Evolutionary conservation across 371 early-diverging fungal genomes (phyloP).

Genomic region (Dichotomocladium elegans): DNA sequence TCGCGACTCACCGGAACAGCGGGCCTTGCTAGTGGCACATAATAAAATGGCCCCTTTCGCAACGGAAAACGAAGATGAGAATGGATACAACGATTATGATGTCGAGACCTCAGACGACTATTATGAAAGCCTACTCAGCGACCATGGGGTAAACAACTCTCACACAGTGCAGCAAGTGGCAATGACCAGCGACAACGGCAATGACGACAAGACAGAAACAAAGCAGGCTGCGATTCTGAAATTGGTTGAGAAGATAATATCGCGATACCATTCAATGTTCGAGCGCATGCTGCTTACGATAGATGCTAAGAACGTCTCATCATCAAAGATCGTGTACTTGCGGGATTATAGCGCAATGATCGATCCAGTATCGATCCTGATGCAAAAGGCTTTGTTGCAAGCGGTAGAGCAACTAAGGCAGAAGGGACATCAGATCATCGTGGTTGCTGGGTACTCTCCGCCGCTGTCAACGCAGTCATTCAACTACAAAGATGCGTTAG

Average conservation of each 20-base stretch:
- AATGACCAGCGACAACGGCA: neutral
- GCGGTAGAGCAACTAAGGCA: slow-evolving; percentile 42
- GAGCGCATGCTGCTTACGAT: neutral
- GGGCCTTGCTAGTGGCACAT: too few relatives aligned
- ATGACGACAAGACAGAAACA: neutral
- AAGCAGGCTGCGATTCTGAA: neutral
- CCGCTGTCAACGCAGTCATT: slow-evolving; percentile 4
- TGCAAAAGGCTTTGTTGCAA: slow-evolving; percentile 29
- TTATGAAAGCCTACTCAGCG: too few relatives aligned
- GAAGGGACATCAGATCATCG: slow-evolving; percentile 40
- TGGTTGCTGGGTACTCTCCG: slow-evolving; percentile 43
- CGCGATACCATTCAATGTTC: neutral
- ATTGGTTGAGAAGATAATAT: neutral
- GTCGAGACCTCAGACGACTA: too few relatives aligned
- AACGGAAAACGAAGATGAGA: too few relatives aligned
- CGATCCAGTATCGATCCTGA: slow-evolving; percentile 29
- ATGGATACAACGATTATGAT: too few relatives aligned
- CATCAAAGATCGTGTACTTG: slow-evolving; percentile 40
- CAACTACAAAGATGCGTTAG: neutral
- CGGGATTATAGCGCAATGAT: slow-evolving; percentile 47
- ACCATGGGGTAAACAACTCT: too few relatives aligned
- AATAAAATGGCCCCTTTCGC: too few relatives aligned
- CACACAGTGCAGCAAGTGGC: too few relatives aligned
- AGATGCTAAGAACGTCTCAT: neutral
- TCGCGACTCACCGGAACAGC: too few relatives aligned